phyloP scores from a whole-genome alignment of 2,329 filamentous ascomycete genomes.

The Colletotrichum abscissum region DNA sequence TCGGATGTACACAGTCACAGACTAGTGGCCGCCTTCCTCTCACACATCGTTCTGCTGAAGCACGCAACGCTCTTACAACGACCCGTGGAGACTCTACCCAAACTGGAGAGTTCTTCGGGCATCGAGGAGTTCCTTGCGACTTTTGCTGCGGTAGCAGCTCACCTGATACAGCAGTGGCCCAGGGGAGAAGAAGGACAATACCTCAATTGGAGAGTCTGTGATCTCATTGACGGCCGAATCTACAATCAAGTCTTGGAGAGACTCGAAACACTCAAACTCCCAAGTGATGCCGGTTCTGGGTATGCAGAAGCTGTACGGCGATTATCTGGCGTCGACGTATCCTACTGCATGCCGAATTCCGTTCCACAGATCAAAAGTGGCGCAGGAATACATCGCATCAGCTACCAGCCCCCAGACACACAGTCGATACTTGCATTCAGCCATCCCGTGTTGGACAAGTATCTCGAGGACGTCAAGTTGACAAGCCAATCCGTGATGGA shows the following conservation, averaged over 20 bases:
- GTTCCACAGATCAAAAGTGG: not conserved
- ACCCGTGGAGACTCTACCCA: not conserved
- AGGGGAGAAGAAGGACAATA: not conserved
- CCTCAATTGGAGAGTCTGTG: conserved; percentile 1
- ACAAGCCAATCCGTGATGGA: conserved; percentile 38
- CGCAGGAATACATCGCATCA: not conserved
- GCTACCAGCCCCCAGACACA: not conserved
- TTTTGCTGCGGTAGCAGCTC: not conserved
- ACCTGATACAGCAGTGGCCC: not conserved
- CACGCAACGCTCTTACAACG: not conserved
- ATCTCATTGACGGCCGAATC: conserved; percentile 18
- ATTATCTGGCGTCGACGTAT: conserved; percentile 4
- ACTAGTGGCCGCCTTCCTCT: conserved; percentile 14
- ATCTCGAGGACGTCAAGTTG: conserved; percentile 55
- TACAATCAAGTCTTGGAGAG: not conserved
- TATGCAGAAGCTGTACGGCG: not conserved
- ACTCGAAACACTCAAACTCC: not conserved
- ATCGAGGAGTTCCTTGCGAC: conserved; percentile 1
- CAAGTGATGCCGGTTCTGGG: not conserved
- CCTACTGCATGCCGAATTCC: not conserved
- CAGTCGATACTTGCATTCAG: conserved; percentile 56
- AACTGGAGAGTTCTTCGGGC: not conserved
- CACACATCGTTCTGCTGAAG: conserved; percentile 10
- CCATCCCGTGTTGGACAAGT: conserved; percentile 58
- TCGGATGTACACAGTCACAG: not conserved